A percentile compares a stretch with the other conserved stretches of the same genome.
Conservation (phyloP, 2,329 filamentous ascomycete genomes). For the Aureobasidium sp. region DNA sequence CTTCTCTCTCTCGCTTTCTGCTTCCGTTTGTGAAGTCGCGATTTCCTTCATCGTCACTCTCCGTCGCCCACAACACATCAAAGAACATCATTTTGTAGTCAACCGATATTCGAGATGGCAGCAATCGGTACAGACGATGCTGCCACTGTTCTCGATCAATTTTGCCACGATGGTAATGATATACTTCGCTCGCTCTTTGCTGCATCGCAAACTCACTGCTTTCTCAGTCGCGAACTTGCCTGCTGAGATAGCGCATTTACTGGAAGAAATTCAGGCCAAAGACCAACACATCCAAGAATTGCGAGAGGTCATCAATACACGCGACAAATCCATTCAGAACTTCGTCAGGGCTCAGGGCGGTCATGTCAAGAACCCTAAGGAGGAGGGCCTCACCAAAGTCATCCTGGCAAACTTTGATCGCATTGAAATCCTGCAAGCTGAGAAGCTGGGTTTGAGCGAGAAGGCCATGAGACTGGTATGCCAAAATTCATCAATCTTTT, state of each 20-base stretch:
- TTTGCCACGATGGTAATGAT: conserved; percentile 56
- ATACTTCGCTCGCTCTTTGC: not conserved
- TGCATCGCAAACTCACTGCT: conserved; percentile 1
- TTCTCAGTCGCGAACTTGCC: conserved; percentile 64
- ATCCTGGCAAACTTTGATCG: conserved; percentile 62
- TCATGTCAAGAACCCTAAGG: conserved; percentile 66
- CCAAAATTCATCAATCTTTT: conserved; percentile 20
- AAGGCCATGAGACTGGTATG: conserved; percentile 56
- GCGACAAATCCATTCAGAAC: conserved; percentile 70
- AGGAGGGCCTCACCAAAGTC: conserved; percentile 58
- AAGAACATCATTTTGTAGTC: not conserved
- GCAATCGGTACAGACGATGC: conserved; percentile 48
- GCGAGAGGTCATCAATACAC: conserved; percentile 60
- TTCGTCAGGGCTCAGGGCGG: conserved; percentile 73
- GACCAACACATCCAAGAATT: conserved; percentile 66
- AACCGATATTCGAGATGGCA: conserved; percentile 32
- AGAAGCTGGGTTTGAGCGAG: conserved; percentile 64
- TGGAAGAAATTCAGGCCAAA: conserved; percentile 77
- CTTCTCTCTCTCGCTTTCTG: not conserved
- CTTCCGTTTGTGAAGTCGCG: not conserved
- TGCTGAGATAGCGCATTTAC: conserved; percentile 73
- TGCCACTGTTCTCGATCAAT: conserved; percentile 70
- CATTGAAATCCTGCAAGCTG: conserved; percentile 63
- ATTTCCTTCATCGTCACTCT: not conserved
- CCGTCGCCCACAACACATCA: not conserved